These are phyloP conservation scores for Lactarius hatsudake DNA, from an alignment of 768 basidiomycete genomes.

Conservation along the genomic window DNA sequence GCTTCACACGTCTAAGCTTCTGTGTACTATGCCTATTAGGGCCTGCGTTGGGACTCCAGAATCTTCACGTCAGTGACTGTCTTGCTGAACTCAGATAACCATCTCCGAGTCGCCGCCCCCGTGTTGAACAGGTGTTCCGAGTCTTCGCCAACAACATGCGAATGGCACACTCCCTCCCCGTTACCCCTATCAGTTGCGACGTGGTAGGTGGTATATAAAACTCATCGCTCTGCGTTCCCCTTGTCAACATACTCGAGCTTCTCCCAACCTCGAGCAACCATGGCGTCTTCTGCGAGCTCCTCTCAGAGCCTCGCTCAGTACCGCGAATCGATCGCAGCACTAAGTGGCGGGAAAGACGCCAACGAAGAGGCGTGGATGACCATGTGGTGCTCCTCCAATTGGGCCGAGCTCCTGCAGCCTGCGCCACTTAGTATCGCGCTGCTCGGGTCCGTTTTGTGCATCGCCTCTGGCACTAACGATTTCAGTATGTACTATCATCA, in stretches of 20 bases:
- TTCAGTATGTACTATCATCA: conserved; percentile 1
- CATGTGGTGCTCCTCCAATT: conserved; percentile 26
- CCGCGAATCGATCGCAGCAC: neutral
- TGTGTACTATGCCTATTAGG: neutral
- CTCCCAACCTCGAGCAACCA: neutral
- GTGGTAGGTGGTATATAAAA: neutral
- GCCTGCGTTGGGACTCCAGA: neutral
- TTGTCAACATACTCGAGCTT: neutral
- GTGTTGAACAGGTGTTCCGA: neutral
- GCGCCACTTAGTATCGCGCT: conserved; percentile 19
- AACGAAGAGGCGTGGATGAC: conserved; percentile 6
- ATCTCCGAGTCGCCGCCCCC: neutral
- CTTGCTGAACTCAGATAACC: neutral
- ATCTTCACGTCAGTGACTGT: neutral
- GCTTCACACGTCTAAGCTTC: neutral
- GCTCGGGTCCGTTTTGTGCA: conserved; percentile 15
- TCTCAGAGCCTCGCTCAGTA: conserved; percentile 2
- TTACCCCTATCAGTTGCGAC: neutral
- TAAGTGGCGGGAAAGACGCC: neutral
- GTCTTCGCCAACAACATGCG: neutral
- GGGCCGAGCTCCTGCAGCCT: conserved; percentile 24
- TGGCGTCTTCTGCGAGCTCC: neutral
- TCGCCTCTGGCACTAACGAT: conserved; percentile 18
- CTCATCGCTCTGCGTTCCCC: neutral
- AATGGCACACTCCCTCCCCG: neutral